These are phyloP conservation scores for Aspergillus amoenus DNA, from an alignment of 2,329 filamentous ascomycete genomes.

Conservation along the genomic window DNA sequence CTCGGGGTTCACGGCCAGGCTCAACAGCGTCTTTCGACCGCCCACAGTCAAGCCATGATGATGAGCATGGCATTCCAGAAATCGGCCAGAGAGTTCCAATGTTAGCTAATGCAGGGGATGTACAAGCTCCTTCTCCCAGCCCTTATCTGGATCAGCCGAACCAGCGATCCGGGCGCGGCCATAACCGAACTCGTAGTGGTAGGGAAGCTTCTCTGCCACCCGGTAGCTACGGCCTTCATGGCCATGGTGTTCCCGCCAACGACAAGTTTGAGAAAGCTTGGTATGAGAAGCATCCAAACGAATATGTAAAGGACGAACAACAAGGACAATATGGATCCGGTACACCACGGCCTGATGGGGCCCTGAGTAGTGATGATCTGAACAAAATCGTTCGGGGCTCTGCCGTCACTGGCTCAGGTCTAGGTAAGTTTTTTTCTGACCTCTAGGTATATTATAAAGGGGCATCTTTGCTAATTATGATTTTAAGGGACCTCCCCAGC, in stretches of 20 bases:
- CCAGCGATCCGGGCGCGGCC: conserved; percentile 53
- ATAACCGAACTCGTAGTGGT: conserved; percentile 70
- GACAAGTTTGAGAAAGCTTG: conserved; percentile 89
- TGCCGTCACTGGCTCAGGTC: conserved; percentile 49
- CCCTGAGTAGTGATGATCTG: conserved; percentile 83
- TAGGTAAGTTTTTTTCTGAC: conserved; percentile 46
- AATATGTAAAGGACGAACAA: conserved; percentile 70
- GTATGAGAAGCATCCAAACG: conserved; percentile 88
- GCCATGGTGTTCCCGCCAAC: conserved; percentile 72
- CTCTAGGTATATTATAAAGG: neutral
- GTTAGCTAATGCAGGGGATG: conserved; percentile 88
- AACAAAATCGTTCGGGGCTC: conserved; percentile 85
- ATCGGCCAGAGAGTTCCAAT: conserved; percentile 92
- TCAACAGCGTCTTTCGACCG: conserved; percentile 51
- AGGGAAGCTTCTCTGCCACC: conserved; percentile 72
- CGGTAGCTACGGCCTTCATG: conserved; percentile 89
- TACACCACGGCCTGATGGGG: conserved; percentile 68
- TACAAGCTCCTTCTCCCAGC: conserved; percentile 87
- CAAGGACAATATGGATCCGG: conserved; percentile 62
- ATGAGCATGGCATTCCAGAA: conserved; percentile 86
- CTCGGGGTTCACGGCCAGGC: conserved; percentile 50
- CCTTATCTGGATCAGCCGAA: conserved; percentile 52
- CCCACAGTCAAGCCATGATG: conserved; percentile 61
- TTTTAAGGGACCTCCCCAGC: conserved; percentile 62
- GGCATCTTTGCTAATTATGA: conserved; percentile 9